phyloP scores from a whole-genome alignment of 305 asterid species.

The Fraxinus floribunda region DNA sequence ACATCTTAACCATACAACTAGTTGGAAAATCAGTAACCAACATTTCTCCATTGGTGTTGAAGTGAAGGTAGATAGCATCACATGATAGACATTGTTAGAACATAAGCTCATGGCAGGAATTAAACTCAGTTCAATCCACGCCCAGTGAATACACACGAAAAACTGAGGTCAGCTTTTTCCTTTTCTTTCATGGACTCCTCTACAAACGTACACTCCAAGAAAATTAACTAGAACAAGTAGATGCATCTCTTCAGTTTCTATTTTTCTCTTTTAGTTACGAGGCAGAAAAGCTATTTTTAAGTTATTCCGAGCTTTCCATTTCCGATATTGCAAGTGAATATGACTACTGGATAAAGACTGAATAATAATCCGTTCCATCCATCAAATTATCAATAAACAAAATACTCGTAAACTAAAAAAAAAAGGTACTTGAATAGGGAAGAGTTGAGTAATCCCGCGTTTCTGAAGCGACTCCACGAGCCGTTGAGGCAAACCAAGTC shows the following conservation, averaged over 20 bases:
- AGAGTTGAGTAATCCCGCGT: conserved; percentile 75
- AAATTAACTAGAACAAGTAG: neutral
- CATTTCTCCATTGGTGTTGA: neutral
- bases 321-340: neutral
- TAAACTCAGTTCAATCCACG: neutral
- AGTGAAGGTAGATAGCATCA: neutral
- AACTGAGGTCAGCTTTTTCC: neutral
- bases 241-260: neutral
- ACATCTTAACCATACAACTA: neutral
- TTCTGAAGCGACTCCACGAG: conserved; percentile 63
- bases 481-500: conserved; percentile 55
- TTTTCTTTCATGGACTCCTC: neutral
- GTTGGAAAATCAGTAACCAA: neutral
- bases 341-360: neutral
- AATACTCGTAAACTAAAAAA: neutral
- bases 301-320: neutral
- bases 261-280: neutral
- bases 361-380: neutral
- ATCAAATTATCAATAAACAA: neutral
- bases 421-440: conserved; percentile 72
- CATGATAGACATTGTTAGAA: neutral
- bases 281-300: neutral
- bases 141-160: neutral
- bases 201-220: neutral
- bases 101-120: neutral